Evolutionary conservation across 2,329 filamentous ascomycete species (phyloP), one percentile per base, ranked within the genome.

Genomic region (Cryphonectria parasitica): DNA sequence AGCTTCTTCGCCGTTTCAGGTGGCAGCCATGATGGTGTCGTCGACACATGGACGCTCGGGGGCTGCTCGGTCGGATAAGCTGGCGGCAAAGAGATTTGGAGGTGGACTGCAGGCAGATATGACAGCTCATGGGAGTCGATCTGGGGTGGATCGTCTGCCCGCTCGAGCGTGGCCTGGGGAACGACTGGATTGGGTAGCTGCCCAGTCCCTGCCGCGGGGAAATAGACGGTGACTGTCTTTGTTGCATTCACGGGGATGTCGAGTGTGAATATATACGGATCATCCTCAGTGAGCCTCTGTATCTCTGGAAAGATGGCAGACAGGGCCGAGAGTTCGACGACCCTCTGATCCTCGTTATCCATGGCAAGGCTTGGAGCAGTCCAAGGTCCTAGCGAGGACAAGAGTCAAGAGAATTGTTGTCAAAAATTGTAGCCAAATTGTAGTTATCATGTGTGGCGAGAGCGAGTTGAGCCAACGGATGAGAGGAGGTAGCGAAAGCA

Each of bases 271-370:
- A 81, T 82, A 75, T 85, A 84, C n/a, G 77, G 77, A 70, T 84
- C 80, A 43, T 83, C 75, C 8, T 81, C 76, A 62, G 82, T 78
- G 28, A 83, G 77, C 11, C 80, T 79, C 41, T 82, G 82, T 19
- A 92, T 86, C 78, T 92, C 90, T n/a, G 90, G 90, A 74, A 87
- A 92, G 75, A 92, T 92, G 73, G 89, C 88, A 69, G 84, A 81
- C 69, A 92, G 84, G 19, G 88, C 86, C 75, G 84, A 85, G 68
- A 92, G 82, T 82, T 92, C 90, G 63, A 85, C 81, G 68, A 83
- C 79, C 65, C 90, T 88, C 73, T 84, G 82, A 75, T 89, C 86
- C 75, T 87, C 84, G 73, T 79, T 52, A 22, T 73, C 69, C 71
- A 71, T 71, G 56, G 41, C 66, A 43, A 41, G 39, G 17, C 39